Conservation (phyloP, 345 rosid genomes). For the Punica granatum region DNA sequence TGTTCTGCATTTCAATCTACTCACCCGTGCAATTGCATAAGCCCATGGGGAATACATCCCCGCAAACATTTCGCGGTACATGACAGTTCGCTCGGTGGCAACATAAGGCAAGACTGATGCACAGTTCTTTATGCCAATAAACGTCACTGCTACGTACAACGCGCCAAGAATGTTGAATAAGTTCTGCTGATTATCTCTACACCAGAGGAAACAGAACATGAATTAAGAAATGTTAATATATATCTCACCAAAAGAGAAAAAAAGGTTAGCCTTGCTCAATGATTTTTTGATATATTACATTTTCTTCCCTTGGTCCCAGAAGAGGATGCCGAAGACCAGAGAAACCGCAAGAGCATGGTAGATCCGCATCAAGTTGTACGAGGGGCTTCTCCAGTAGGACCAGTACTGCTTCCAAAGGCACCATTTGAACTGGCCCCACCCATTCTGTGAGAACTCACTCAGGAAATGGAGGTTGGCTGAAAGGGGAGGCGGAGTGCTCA, state of each 20-base stretch:
- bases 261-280: background rate
- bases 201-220: background rate
- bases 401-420: constrained; percentile 73
- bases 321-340: constrained; percentile 47
- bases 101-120: constrained; percentile 45
- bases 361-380: constrained; percentile 56
- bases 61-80: constrained; percentile 73
- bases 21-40: constrained; percentile 63
- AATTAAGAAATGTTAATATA: background rate
- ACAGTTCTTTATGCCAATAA: constrained; percentile 65
- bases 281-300: constrained; percentile 26
- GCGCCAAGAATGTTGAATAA: constrained; percentile 57
- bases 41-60: constrained; percentile 79
- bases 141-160: constrained; percentile 33
- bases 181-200: constrained; percentile 59
- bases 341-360: constrained; percentile 26
- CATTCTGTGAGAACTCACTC: constrained; percentile 40
- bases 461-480: constrained; percentile 52
- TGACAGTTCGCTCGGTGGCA: constrained; percentile 50
- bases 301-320: constrained; percentile 61
- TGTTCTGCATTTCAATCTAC: no score
- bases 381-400: constrained; percentile 82
- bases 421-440: constrained; percentile 59
- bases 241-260: background rate
- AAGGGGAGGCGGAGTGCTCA: constrained; percentile 33